Conservation (phyloP, 164 flowering plant genomes). For the Amborella trichopoda region DNA sequence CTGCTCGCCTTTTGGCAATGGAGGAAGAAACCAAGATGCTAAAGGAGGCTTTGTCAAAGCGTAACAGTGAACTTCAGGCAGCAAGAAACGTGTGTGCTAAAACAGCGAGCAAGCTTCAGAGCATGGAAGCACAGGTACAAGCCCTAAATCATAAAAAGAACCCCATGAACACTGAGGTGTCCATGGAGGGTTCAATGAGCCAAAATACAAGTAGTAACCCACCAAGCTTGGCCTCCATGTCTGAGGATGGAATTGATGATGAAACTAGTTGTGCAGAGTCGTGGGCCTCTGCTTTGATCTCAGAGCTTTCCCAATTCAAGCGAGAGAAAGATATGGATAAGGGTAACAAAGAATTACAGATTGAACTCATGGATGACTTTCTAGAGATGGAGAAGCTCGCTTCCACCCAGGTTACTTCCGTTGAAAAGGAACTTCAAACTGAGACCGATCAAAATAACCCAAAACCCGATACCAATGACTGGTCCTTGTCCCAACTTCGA, state of each 20-base stretch:
- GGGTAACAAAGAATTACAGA: conserved; percentile 27
- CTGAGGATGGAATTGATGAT: conserved; percentile 90
- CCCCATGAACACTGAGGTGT: conserved; percentile 19
- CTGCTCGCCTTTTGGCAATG: conserved; percentile 65
- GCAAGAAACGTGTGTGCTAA: conserved; percentile 77
- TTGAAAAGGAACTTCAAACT: conserved; percentile 15
- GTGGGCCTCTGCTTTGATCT: conserved; percentile 43
- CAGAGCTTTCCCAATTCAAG: conserved; percentile 52
- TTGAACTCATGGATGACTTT: conserved; percentile 95
- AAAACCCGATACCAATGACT: conserved; percentile 6
- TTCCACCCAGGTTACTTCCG: conserved; percentile 34
- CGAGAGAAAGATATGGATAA: conserved; percentile 42
- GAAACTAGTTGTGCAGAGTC: conserved; percentile 64
- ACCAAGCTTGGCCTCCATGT: conserved; percentile 76
- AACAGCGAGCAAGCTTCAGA: conserved; percentile 68
- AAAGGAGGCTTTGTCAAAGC: conserved; percentile 90
- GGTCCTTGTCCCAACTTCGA: conserved; percentile 11
- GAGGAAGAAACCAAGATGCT: conserved; percentile 97
- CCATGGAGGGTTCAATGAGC: conserved; percentile 30
- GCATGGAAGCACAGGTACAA: conserved; percentile 56
- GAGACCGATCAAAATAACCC: conserved; percentile 1
- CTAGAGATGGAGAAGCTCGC: conserved; percentile 98
- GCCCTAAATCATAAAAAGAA: conserved; percentile 26
- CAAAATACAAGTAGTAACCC: conserved; percentile 50
- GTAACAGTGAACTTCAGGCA: conserved; percentile 74